A percentile compares a stretch with the other conserved stretches of the same genome.
Evolutionary conservation across 2,329 filamentous ascomycete genomes (phyloP).

Genomic region (Mycogone perniciosa): DNA sequence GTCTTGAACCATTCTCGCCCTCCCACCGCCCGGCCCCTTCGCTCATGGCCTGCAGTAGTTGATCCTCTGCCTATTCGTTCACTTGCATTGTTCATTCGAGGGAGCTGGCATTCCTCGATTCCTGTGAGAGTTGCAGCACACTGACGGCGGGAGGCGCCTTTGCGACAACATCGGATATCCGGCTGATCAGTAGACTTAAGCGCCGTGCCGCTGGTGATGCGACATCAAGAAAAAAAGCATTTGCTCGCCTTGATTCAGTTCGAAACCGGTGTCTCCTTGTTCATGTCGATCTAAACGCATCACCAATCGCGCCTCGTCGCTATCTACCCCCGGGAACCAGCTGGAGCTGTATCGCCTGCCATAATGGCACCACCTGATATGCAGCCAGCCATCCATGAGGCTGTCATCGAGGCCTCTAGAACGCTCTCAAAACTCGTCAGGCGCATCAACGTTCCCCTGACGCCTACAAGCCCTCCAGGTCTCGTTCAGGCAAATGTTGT

Average conservation of each 20-base stretch:
- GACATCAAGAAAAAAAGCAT: slow-evolving; percentile 1
- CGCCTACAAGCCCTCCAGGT: slow-evolving; percentile 53
- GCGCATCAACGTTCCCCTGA: slow-evolving; percentile 55
- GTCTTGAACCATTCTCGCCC: slow-evolving; percentile 9
- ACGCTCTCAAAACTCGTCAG: slow-evolving; percentile 38
- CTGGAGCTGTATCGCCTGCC: slow-evolving; percentile 20
- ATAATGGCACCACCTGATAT: slow-evolving; percentile 38
- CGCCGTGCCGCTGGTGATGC: slow-evolving; percentile 6
- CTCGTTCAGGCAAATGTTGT: slow-evolving; percentile 56
- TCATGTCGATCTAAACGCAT: slow-evolving; percentile 22
- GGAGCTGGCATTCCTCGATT: slow-evolving; percentile 23
- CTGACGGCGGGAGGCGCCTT: not conserved
- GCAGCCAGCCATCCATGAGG: slow-evolving; percentile 25
- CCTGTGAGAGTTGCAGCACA: not conserved
- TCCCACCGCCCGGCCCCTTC: slow-evolving; percentile 12
- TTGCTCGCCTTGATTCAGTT: slow-evolving; percentile 7
- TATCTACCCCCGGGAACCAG: slow-evolving; percentile 7
- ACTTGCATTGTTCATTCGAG: slow-evolving; percentile 11
- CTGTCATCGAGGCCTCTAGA: slow-evolving; percentile 27
- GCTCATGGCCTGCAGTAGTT: slow-evolving; percentile 7
- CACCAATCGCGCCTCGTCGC: slow-evolving; percentile 22
- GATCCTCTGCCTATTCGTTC: slow-evolving; percentile 5
- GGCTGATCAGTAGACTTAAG: slow-evolving; percentile 6
- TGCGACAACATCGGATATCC: not conserved
- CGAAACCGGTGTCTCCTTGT: slow-evolving; percentile 7